These are phyloP conservation scores for Corchorus olitorius DNA, from an alignment of 345 rosid genomes.

Conservation along the genomic window DNA sequence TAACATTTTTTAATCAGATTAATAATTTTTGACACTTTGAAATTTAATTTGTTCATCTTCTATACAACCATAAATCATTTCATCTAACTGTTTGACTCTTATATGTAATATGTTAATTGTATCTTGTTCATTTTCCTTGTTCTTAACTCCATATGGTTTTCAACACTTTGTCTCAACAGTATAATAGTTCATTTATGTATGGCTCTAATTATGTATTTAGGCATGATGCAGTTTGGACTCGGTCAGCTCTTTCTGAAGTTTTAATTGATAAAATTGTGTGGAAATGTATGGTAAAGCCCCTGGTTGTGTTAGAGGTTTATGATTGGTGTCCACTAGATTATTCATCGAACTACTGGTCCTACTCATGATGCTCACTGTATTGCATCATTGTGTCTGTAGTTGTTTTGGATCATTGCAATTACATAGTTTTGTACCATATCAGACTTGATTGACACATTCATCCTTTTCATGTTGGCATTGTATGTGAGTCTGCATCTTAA, in stretches of 20 bases:
- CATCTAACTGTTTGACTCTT: conserved; percentile 2
- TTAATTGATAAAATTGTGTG: conserved; percentile 5
- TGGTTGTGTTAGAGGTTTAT: conserved; percentile 15
- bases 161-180: not conserved
- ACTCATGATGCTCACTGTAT: not conserved
- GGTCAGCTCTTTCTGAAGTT: not conserved
- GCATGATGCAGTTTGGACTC: not conserved
- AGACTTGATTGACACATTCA: conserved; percentile 22
- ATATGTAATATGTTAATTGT: conserved; percentile 8
- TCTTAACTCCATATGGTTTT: not conserved
- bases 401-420: conserved; percentile 16
- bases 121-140: not conserved
- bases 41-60: not conserved
- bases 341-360: not conserved
- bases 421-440: conserved; percentile 18
- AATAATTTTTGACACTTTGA: not conserved
- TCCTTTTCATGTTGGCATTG: conserved; percentile 16
- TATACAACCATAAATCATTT: not conserved
- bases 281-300: not conserved
- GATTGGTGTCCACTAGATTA: conserved; percentile 3
- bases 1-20: not conserved
- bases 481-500: conserved; percentile 10
- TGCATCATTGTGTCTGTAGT: conserved; percentile 13
- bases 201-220: conserved; percentile 2
- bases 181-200: not conserved